Evolutionary conservation across 2,329 filamentous ascomycete genomes (phyloP), one percentile per base, ranked within the genome.

Genomic region (Verticillium dahliae): DNA sequence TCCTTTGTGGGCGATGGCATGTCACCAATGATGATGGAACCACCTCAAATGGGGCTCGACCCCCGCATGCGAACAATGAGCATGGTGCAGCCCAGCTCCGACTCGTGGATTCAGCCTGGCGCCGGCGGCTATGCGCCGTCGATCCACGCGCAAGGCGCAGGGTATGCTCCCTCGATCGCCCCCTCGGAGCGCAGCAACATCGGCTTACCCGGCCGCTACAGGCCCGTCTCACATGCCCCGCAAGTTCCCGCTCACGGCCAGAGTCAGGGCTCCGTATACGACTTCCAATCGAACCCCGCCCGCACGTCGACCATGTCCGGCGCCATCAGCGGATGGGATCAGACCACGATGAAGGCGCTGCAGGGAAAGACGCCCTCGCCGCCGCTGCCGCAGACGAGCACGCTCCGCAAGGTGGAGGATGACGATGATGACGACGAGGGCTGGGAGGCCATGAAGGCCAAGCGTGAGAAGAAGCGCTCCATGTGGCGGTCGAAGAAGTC

Each of bases 151-250:
- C 80, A 76, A 74, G 84, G 78, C 56, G 74, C 75, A 59, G 87
- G 85, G 9, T 98, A 98, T 75, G 85, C 92, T 1, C 87, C 92
- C 1, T 98, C 94, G 1, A 96, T 99, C 67, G 94, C 95, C 2
- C 95, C 95, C 1, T 97, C 92, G 5, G 95, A 98, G 77, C 89
- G 95, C 64, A 98, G 93, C 80, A 98, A 96, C 73, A 80, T 97
- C 64, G 95, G 95, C 15, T 83, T 96, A 59, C 92, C 95, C 9
- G 89, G 91, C 37, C 87, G 95, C 55, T 99, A 99, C 76, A 86
- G 95, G 56, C 92, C 95, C 1, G 94, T 98, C 1, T 92, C 91
- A 0, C 88, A 89, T 52, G 79, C 82, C 60, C 80, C 78, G 31
- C 60, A 59, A 13, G 57, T 57, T 6, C 15, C 62, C 41, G 33